Base-by-base conservation (phyloP, 257 asterid species). In the Solanum bukasovii region DNA sequence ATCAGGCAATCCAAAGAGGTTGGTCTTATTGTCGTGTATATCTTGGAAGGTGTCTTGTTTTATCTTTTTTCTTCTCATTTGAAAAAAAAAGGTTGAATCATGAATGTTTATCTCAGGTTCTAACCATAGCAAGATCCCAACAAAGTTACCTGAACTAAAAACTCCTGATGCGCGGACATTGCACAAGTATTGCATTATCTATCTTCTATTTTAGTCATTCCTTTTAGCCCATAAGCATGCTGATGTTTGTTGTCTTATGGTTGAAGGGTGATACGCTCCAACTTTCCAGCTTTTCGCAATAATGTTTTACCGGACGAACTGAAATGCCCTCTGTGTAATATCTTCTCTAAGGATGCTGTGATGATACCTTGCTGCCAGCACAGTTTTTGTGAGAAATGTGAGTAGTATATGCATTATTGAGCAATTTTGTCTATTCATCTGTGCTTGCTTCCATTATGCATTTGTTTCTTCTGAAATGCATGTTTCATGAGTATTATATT, bases 281-380 rank as follows among this genome's bases (percentile, higher is more conserved):
- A 91, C 87, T 83, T 79, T 90, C 88, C 91, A 61, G 92, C 92
- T 14, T 86, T 70, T 85, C 93, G 89, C 88, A 88, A 84, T 88
- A 31, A 81, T 63, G 88, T 87, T 85, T 87, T 94, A 92, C 96
- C 95, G 4, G 70, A 92, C 18, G 99, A 95, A 86, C 59, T 97
- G 90, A 95, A 94, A 89, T 97, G 99, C 90, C 73, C 92, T 42
- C 91, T 95, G 78, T 97, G 99, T 95, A 88, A 89, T 88, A 88
- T 92, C 87, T 92, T 94, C 92, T 93, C 94, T 90, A 93, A 92
- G 94, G 94, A 97, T 73, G 98, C 99, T 88, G 96, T 95, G 90
- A 93, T 97, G 98, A 94, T 97, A 88, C 99, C 98, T 38, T 96
- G 99, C 92, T 96, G 99, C 91, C 98, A 95, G 91, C 98, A 94